Conservation (phyloP, 257 asterid genomes). For the Solanum peruvianum region DNA sequence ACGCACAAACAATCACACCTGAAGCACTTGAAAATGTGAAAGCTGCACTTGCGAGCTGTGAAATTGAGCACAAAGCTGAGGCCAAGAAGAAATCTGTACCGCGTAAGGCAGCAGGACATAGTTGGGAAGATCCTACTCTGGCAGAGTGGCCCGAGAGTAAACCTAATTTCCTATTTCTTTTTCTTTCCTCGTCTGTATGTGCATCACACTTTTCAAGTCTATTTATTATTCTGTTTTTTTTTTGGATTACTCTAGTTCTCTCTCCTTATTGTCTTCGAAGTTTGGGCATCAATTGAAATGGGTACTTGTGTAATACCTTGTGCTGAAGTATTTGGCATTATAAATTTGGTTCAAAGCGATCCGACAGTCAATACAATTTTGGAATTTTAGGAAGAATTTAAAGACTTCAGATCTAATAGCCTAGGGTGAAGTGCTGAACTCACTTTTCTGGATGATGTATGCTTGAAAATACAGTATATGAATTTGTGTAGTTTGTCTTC, state of each 20-base stretch:
- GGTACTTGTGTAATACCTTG: background rate
- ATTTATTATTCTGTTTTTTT: background rate
- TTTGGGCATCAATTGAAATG: background rate
- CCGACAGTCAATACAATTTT: background rate
- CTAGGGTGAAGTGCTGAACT: background rate
- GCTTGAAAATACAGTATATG: background rate
- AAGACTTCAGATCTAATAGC: background rate
- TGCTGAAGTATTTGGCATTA: background rate
- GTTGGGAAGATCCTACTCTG: constrained; percentile 59
- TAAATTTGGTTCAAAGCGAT: background rate
- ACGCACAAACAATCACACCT: background rate
- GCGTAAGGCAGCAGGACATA: constrained; percentile 89
- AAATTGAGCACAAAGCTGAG: constrained; percentile 89
- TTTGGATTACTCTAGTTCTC: background rate
- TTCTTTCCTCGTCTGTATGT: background rate
- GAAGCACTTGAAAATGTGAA: constrained; percentile 48
- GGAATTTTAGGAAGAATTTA: background rate
- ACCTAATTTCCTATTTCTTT: background rate
- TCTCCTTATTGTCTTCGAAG: background rate
- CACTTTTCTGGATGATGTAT: background rate
- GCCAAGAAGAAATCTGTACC: constrained; percentile 88
- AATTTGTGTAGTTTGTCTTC: background rate
- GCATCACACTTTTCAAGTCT: background rate
- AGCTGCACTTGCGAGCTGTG: constrained; percentile 95
- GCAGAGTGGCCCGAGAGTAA: constrained; percentile 99